A percentile compares a stretch with the other conserved stretches of the same genome.
These are phyloP conservation scores for Ceriops tagal DNA, from an alignment of 345 rosid genomes.

Conservation along the genomic window DNA sequence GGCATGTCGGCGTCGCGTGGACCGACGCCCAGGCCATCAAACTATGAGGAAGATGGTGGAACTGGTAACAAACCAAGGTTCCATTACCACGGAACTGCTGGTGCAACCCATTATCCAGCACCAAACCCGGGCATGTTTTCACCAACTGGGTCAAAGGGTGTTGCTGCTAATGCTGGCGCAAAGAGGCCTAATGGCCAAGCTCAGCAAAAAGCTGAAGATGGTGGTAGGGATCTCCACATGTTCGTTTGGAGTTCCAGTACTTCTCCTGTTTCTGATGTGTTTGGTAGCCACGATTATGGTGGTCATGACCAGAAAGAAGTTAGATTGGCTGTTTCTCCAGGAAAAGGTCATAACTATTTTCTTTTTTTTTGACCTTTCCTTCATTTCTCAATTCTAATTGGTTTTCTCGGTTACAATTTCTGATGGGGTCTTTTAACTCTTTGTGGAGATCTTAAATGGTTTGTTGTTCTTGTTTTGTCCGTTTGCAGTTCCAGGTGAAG, in stretches of 20 bases:
- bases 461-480: constrained; percentile 2
- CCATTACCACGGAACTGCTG: constrained; percentile 40
- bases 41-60: constrained; percentile 70
- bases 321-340: constrained; percentile 71
- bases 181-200: constrained; percentile 48
- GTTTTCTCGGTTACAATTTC: not conserved
- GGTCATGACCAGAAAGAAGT: constrained; percentile 61
- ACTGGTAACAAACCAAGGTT: constrained; percentile 43
- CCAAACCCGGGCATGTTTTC: constrained; percentile 97
- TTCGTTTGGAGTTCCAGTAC: constrained; percentile 98
- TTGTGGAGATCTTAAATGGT: not conserved
- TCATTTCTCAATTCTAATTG: not conserved
- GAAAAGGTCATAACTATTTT: constrained; percentile 43
- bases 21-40: constrained; percentile 81
- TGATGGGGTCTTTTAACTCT: not conserved
- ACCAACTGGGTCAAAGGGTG: constrained; percentile 43
- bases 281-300: constrained; percentile 52
- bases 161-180: constrained; percentile 30
- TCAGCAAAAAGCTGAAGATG: constrained; percentile 38
- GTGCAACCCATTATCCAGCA: constrained; percentile 74
- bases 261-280: constrained; percentile 92
- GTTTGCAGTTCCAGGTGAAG: constrained; percentile 29
- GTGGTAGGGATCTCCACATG: constrained; percentile 85
- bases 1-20: constrained; percentile 64
- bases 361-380: not conserved